These are phyloP conservation scores for Candida silvicultrix DNA, from an alignment of 805 yeast genomes.

Conservation along the genomic window DNA sequence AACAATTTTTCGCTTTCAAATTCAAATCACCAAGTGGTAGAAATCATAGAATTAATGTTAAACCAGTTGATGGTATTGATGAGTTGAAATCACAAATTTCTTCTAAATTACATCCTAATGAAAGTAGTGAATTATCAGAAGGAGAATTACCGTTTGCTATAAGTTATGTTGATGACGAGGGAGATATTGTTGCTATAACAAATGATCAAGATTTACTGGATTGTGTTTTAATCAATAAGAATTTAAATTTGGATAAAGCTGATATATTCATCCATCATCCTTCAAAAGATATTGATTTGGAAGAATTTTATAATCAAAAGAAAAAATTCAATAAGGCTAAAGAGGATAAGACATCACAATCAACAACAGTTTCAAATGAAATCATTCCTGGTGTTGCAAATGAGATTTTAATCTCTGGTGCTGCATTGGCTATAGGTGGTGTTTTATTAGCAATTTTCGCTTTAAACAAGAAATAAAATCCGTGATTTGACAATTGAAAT, in stretches of 20 bases:
- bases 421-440: slow-evolving; percentile 52
- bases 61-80: slow-evolving; percentile 48
- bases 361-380: slow-evolving; percentile 2
- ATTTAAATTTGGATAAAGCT: slow-evolving; percentile 49
- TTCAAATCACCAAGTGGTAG: slow-evolving; percentile 67
- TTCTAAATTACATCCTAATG: slow-evolving; percentile 31
- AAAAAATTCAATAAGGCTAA: slow-evolving; percentile 10
- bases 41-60: slow-evolving; percentile 63
- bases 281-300: slow-evolving; percentile 34
- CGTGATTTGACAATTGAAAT: no score
- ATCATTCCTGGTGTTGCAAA: slow-evolving; percentile 51
- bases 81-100: slow-evolving; percentile 36
- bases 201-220: slow-evolving; percentile 68
- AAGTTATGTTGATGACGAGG: slow-evolving; percentile 79
- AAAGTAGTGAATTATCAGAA: slow-evolving; percentile 28
- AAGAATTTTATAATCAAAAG: slow-evolving; percentile 13
- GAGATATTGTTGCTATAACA: slow-evolving; percentile 73
- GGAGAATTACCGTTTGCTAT: slow-evolving; percentile 44
- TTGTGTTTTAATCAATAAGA: slow-evolving; percentile 54
- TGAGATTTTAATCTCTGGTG: slow-evolving; percentile 58
- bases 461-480: slow-evolving; percentile 37
- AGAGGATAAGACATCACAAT: slow-evolving; percentile 1
- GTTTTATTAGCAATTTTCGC: slow-evolving; percentile 51
- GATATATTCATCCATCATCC: slow-evolving; percentile 70
- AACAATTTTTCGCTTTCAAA: slow-evolving; percentile 50